Evolutionary conservation across 139 green algal genomes (phyloP).

Genomic region (Chlamydomonas urium): DNA sequence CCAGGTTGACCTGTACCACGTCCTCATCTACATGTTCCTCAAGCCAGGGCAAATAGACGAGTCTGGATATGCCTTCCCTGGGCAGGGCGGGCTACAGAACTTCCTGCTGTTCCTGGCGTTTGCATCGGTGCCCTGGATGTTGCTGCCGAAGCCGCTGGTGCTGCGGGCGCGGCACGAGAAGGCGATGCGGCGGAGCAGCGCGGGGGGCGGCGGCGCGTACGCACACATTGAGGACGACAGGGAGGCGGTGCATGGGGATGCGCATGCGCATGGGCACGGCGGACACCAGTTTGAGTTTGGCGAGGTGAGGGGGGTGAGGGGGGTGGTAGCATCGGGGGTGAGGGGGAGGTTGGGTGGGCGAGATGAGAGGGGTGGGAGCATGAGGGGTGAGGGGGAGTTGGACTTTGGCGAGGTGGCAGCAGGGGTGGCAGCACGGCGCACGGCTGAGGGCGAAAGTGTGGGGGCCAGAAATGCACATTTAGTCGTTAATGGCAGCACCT

Average conservation of each 20-base stretch:
- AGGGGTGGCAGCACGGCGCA: too few relatives aligned
- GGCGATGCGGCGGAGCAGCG: background rate
- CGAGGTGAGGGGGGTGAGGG: too few relatives aligned
- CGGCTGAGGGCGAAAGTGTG: too few relatives aligned
- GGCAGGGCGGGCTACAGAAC: slow-evolving; percentile 63
- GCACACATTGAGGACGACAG: background rate
- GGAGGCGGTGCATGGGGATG: slow-evolving; percentile 6
- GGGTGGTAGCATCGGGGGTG: too few relatives aligned
- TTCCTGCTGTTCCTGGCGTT: slow-evolving; percentile 79
- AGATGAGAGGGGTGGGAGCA: too few relatives aligned
- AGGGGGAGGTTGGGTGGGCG: too few relatives aligned
- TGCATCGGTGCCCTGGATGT: slow-evolving; percentile 88
- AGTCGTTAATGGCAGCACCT: too few relatives aligned
- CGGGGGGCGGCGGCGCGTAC: background rate
- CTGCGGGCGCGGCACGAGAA: slow-evolving; percentile 78
- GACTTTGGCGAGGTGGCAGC: too few relatives aligned
- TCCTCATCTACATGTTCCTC: slow-evolving; percentile 99
- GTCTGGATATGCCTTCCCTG: slow-evolving; percentile 46
- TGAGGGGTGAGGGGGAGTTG: too few relatives aligned
- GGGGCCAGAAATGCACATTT: too few relatives aligned
- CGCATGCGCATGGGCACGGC: slow-evolving; percentile 12
- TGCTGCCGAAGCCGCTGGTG: slow-evolving; percentile 95
- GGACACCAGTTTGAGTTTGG: slow-evolving; percentile 79
- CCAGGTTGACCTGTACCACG: slow-evolving; percentile 83
- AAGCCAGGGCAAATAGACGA: slow-evolving; percentile 60